Percentiles rank a stretch among this genome's conserved stretches.
Evolutionary conservation across 2,329 filamentous ascomycete genomes (phyloP).

Genomic region (Magnaporthiopsis rhizophila): DNA sequence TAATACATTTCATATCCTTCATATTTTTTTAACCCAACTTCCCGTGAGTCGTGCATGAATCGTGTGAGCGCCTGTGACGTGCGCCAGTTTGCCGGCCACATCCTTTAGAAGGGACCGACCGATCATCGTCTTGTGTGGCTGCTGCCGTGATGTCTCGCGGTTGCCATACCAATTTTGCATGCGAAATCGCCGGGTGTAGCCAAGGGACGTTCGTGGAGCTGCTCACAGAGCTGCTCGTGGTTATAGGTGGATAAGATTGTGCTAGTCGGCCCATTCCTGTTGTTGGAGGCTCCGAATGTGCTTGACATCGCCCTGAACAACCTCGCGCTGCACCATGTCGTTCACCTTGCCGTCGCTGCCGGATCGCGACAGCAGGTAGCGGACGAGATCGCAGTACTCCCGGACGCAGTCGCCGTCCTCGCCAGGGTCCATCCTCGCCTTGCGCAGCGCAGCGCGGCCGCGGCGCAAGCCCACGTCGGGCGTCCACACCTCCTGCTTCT

Average conservation of each 20-base stretch:
- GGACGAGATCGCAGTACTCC: slow-evolving; percentile 52
- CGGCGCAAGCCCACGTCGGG: slow-evolving; percentile 48
- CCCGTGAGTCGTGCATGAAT: not conserved
- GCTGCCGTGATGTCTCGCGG: not conserved
- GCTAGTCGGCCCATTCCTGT: slow-evolving; percentile 1
- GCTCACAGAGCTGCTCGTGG: not conserved
- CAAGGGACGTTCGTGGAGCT: not conserved
- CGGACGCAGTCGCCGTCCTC: slow-evolving; percentile 50
- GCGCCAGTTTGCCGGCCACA: too few relatives aligned
- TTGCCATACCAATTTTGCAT: not conserved
- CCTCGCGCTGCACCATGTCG: slow-evolving; percentile 33
- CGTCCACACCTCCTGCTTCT: slow-evolving; percentile 42
- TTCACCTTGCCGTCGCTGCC: slow-evolving; percentile 20
- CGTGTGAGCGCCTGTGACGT: not conserved
- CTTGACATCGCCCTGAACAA: slow-evolving; percentile 40
- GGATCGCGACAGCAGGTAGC: slow-evolving; percentile 34
- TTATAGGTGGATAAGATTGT: not conserved
- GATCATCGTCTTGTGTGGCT: not conserved
- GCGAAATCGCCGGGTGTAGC: not conserved
- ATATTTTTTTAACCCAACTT: not conserved
- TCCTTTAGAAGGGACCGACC: not conserved
- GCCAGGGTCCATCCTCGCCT: slow-evolving; percentile 39
- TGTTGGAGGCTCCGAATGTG: slow-evolving; percentile 36
- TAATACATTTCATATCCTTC: not conserved
- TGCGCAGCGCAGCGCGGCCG: slow-evolving; percentile 45